Conservation (phyloP, 1,139 yeast genomes). For the Candida sojae region DNA sequence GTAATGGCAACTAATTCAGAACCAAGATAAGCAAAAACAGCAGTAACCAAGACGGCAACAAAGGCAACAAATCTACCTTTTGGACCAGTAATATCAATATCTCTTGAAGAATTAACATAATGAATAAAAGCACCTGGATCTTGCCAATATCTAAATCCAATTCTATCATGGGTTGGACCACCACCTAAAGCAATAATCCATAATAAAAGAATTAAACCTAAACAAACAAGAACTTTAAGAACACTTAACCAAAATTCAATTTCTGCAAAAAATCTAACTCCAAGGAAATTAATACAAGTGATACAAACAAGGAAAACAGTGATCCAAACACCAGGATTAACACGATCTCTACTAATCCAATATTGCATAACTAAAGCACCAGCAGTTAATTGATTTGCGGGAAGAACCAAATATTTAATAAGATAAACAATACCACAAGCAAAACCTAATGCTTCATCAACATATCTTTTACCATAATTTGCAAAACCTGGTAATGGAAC, state of each 20-base stretch:
- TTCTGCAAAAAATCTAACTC: constrained; percentile 64
- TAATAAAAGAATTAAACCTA: constrained; percentile 52
- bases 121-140: constrained; percentile 62
- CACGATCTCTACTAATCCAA: constrained; percentile 51
- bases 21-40: constrained; percentile 77
- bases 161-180: constrained; percentile 59
- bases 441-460: constrained; percentile 71
- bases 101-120: constrained; percentile 33
- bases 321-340: constrained; percentile 64
- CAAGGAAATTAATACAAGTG: constrained; percentile 57
- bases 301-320: constrained; percentile 51
- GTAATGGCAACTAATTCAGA: constrained; percentile 71
- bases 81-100: constrained; percentile 22
- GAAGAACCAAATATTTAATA: constrained; percentile 60
- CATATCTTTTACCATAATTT: constrained; percentile 67
- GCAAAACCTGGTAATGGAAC: constrained; percentile 74
- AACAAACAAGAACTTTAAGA: constrained; percentile 59
- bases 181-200: constrained; percentile 58
- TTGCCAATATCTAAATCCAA: constrained; percentile 69
- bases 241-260: constrained; percentile 68
- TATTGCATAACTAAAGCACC: constrained; percentile 62
- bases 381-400: constrained; percentile 65
- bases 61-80: constrained; percentile 60
- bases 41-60: constrained; percentile 65
- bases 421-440: constrained; percentile 71